phyloP scores from a whole-genome alignment of 345 rosid genomes.

The Adansonia digitata region DNA sequence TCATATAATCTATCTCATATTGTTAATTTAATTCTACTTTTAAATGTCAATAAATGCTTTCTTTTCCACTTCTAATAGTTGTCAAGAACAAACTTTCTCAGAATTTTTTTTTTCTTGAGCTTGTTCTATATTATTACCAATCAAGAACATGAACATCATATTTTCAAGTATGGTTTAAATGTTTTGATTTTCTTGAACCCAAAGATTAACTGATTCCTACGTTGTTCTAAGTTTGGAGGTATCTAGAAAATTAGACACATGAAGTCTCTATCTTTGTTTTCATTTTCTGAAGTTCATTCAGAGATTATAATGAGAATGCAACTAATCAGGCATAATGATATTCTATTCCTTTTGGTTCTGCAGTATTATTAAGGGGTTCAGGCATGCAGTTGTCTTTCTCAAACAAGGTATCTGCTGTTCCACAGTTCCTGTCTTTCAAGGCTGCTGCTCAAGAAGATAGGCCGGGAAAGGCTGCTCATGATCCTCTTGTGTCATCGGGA shows the following conservation, averaged over 20 bases:
- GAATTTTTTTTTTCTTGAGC: neutral
- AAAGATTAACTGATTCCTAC: neutral
- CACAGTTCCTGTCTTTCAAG: conserved; percentile 63
- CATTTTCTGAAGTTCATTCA: neutral
- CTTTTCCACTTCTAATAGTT: neutral
- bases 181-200: neutral
- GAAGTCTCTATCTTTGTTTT: neutral
- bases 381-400: conserved; percentile 65
- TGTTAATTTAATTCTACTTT: neutral
- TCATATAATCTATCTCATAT: neutral
- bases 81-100: neutral
- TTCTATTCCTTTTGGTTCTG: conserved; percentile 17
- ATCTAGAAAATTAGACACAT: neutral
- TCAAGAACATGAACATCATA: neutral
- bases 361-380: conserved; percentile 33
- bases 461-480: conserved; percentile 29
- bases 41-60: neutral
- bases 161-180: neutral
- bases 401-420: conserved; percentile 49
- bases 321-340: neutral
- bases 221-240: neutral
- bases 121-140: neutral
- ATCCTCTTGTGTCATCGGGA: conserved; percentile 39
- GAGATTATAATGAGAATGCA: neutral
- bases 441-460: conserved; percentile 28